Conservation (phyloP, 805 yeast species). For the Candida oleophila region DNA sequence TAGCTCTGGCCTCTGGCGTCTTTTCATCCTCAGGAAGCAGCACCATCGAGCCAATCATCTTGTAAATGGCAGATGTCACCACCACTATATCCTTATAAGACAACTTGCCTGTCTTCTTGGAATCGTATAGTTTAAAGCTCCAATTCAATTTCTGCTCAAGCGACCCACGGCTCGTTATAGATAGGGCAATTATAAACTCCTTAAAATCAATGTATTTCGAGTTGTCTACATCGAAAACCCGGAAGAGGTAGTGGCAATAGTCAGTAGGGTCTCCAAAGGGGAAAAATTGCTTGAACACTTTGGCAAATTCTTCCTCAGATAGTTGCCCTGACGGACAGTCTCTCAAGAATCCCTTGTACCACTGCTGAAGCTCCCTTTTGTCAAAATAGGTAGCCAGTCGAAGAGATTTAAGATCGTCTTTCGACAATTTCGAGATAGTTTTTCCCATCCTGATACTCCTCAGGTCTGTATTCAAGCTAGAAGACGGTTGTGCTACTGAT, state of each 20-base stretch:
- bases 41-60: constrained; percentile 95
- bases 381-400: constrained; percentile 89
- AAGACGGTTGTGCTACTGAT: too few species aligned
- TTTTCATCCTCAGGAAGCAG: constrained; percentile 83
- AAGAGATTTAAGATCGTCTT: constrained; percentile 81
- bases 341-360: constrained; percentile 95
- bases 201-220: constrained; percentile 85
- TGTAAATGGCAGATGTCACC: constrained; percentile 81
- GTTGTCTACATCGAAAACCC: constrained; percentile 81
- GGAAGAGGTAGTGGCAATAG: constrained; percentile 83
- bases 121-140: constrained; percentile 88
- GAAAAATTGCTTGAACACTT: constrained; percentile 92
- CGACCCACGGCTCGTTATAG: constrained; percentile 83
- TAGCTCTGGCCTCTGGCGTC: constrained; percentile 85
- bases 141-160: constrained; percentile 81
- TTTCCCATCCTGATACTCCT: constrained; percentile 67
- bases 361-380: constrained; percentile 90
- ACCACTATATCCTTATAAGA: constrained; percentile 74
- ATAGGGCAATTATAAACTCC: constrained; percentile 85
- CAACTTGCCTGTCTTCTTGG: constrained; percentile 74
- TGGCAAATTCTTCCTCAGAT: constrained; percentile 81
- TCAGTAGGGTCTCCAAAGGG: constrained; percentile 97
- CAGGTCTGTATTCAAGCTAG: too few species aligned
- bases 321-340: constrained; percentile 93
- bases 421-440: constrained; percentile 86